Percentiles rank a stretch among this genome's conserved stretches.
These are phyloP conservation scores for Plectosphaerella sp. DNA, from an alignment of 2,329 filamentous ascomycete genomes.

Conservation along the genomic window DNA sequence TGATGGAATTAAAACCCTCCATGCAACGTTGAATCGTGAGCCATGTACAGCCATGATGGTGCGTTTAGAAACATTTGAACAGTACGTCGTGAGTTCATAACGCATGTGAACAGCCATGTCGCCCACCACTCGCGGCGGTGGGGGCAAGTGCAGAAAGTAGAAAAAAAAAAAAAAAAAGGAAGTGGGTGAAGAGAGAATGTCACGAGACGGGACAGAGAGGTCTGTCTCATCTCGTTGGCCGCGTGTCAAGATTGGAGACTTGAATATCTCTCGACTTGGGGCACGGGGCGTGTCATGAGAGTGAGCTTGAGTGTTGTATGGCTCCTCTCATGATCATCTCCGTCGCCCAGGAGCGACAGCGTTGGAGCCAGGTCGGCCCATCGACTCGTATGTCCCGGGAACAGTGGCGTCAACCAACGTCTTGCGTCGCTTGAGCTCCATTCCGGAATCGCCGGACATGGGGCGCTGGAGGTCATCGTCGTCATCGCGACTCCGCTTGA, in stretches of 20 bases:
- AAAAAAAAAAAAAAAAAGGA: conserved; percentile 5
- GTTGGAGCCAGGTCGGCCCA: conserved; percentile 42
- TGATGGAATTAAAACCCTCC: conserved; percentile 21
- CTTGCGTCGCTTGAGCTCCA: conserved; percentile 74
- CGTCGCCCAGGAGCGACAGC: conserved; percentile 33
- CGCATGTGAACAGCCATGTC: conserved; percentile 20
- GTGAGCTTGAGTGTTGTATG: background rate
- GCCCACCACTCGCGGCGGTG: conserved; percentile 13
- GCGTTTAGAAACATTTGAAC: conserved; percentile 26
- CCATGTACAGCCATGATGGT: conserved; percentile 33
- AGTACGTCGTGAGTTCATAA: conserved; percentile 32
- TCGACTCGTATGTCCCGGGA: conserved; percentile 45
- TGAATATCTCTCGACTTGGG: too few relatives aligned
- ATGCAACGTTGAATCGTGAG: conserved; percentile 40
- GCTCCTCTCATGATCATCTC: conserved; percentile 23
- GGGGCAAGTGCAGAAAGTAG: conserved; percentile 22
- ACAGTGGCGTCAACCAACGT: conserved; percentile 61
- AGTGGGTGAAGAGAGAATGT: conserved; percentile 8
- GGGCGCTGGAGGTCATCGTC: conserved; percentile 58
- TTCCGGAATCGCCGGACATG: conserved; percentile 44
- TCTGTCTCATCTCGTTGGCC: background rate
- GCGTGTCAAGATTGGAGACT: too few relatives aligned
- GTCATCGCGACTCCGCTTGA: conserved; percentile 51
- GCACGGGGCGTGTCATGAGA: too few relatives aligned
- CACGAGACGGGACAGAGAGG: background rate